These are phyloP conservation scores for Simmondsia chinensis DNA, from an alignment of 148 eudicot genomes.

Conservation along the genomic window DNA sequence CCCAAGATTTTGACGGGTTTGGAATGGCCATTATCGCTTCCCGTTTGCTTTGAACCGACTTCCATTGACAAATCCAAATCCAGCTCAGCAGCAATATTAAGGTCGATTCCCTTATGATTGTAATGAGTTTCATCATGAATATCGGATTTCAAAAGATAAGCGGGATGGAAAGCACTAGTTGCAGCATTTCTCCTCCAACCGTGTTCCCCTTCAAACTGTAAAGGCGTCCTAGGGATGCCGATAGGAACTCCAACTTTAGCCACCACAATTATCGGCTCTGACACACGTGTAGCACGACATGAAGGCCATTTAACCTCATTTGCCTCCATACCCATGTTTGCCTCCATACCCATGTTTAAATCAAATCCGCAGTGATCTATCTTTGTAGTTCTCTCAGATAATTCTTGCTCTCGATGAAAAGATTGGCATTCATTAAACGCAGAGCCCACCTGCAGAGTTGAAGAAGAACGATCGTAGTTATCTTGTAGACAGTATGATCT, in stretches of 20 bases:
- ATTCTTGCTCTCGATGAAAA: slow-evolving; percentile 8
- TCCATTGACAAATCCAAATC: slow-evolving; percentile 12
- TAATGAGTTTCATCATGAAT: too few species aligned
- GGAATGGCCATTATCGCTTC: too few species aligned
- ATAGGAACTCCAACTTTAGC: slow-evolving; percentile 42
- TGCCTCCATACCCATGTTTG: slow-evolving; percentile 27
- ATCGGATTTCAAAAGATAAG: slow-evolving; percentile 1
- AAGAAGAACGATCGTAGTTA: slow-evolving; percentile 1
- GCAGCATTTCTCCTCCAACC: slow-evolving; percentile 43
- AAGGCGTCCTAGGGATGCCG: slow-evolving; percentile 30
- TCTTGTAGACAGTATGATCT: slow-evolving; percentile 6
- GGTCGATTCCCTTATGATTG: slow-evolving; percentile 43
- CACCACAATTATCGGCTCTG: slow-evolving; percentile 34
- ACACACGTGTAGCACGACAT: not conserved
- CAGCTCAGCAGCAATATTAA: slow-evolving; percentile 39
- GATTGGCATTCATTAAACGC: slow-evolving; percentile 12
- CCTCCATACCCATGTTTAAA: slow-evolving; percentile 35
- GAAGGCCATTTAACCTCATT: slow-evolving; percentile 18
- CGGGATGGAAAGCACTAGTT: slow-evolving; percentile 48
- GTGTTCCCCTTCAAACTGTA: slow-evolving; percentile 47
- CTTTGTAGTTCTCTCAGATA: slow-evolving; percentile 8
- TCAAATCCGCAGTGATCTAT: slow-evolving; percentile 26
- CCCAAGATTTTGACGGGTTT: slow-evolving; percentile 8
- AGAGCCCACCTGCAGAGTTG: slow-evolving; percentile 11
- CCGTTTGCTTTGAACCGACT: slow-evolving; percentile 12